Conservation (phyloP, 805 yeast genomes). For the Maudiozyma serrabonitensis region DNA sequence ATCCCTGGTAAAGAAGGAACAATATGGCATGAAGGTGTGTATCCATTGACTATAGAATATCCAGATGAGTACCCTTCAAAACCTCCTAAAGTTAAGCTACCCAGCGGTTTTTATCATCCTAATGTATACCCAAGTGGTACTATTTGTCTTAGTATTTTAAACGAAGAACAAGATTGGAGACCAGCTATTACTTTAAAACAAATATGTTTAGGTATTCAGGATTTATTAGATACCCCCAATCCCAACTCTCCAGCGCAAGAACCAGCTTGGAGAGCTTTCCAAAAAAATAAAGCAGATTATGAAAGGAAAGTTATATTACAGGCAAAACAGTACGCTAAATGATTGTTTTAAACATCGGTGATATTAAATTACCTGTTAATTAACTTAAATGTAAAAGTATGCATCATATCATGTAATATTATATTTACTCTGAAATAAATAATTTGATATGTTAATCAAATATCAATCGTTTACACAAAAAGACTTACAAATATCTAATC, state of each 20-base stretch:
- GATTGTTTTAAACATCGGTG: neutral
- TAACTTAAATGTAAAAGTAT: neutral
- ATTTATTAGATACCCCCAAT: conserved; percentile 79
- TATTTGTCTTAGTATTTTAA: conserved; percentile 81
- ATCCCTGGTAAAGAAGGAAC: conserved; percentile 89
- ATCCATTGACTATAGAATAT: conserved; percentile 71
- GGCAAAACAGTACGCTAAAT: conserved; percentile 57
- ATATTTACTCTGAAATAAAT: no score
- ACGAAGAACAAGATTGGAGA: conserved; percentile 96
- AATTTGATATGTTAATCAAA: neutral
- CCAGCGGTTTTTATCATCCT: conserved; percentile 89
- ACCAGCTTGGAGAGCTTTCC: conserved; percentile 86
- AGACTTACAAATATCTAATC: neutral
- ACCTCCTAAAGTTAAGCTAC: conserved; percentile 90
- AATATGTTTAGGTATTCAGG: conserved; percentile 85
- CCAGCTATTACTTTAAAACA: conserved; percentile 92
- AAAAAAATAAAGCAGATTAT: conserved; percentile 57
- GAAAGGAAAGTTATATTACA: conserved; percentile 74
- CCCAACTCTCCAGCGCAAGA: conserved; percentile 96
- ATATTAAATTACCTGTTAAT: no score
- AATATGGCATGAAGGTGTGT: conserved; percentile 83
- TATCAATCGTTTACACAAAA: neutral
- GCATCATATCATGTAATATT: neutral
- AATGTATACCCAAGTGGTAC: conserved; percentile 97
- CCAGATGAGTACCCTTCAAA: conserved; percentile 92